A percentile compares a stretch with the other conserved stretches of the same genome.
phyloP scores from a whole-genome alignment of 345 rosid species.

The Eucalyptus victrix region DNA sequence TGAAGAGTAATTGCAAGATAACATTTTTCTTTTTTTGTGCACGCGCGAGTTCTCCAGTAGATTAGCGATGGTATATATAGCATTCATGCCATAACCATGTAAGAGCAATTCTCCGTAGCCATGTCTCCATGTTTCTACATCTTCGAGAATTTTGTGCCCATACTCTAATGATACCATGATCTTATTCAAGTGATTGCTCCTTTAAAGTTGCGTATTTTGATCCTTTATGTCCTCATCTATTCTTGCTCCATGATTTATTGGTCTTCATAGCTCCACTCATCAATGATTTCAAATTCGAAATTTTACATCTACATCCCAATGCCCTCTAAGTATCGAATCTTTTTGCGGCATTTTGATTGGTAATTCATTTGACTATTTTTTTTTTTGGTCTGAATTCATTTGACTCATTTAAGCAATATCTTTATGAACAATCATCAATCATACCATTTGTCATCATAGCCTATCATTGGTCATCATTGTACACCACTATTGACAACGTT shows the following conservation, averaged over 20 bases:
- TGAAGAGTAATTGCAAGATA: too few relatives aligned
- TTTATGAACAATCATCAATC: too few relatives aligned
- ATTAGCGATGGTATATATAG: neutral
- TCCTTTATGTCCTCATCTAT: too few relatives aligned
- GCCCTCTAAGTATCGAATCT: neutral
- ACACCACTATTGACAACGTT: too few relatives aligned
- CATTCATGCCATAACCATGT: too few relatives aligned
- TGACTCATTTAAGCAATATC: too few relatives aligned
- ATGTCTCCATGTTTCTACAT: neutral
- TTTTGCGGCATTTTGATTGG: accelerated
- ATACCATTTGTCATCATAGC: too few relatives aligned
- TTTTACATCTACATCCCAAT: neutral
- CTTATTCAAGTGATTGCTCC: neutral
- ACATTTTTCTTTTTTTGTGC: too few relatives aligned
- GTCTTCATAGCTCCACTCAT: too few relatives aligned
- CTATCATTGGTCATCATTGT: too few relatives aligned
- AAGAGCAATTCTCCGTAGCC: neutral
- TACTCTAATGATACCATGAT: neutral
- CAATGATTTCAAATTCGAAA: neutral
- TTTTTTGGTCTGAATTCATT: too few relatives aligned
- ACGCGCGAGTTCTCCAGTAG: accelerated
- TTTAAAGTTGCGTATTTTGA: neutral
- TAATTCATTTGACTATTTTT: too few relatives aligned
- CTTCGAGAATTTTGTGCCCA: neutral
- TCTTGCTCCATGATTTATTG: neutral